Base-by-base conservation (phyloP, 352 stramenopile species). In the Pythium aristosporum region DNA sequence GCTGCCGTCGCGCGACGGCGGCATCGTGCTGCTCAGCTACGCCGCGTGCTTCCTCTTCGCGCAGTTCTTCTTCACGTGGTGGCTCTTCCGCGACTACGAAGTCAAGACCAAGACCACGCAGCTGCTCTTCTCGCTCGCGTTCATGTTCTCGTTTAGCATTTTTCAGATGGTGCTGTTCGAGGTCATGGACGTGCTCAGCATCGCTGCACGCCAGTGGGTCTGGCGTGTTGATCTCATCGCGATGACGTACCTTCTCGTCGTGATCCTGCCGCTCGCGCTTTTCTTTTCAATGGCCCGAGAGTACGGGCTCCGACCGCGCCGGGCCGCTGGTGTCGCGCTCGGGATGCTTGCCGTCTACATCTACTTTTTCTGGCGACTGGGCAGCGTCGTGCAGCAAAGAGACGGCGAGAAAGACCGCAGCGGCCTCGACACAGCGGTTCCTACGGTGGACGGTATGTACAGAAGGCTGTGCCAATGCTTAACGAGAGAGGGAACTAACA, bases 81-180 rank as follows among this genome's bases (percentile, higher is more conserved):
- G 85, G 83, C 76, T 94, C 48, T 92, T 94, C 68, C 82, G 80
- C 15, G 85, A 94, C 69, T 94, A 94, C 57, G 82, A 87, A 30
- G 79, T 94, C 57, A 86, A 84, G 52, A 76, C 69, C 34, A 58
- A 54, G 36, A 68, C 63, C 55, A 82, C 82, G 44, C 83, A 83
- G 50, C 58, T 86, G 52, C 77, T 94, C 46, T 94, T 94, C 72
- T 83, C 80, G 39, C 62, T 80, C 11, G 86, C 78, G 30, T 78
- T 94, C 58, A 87, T 76, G 57, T 91, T 91, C 60, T 91, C 81
- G 13, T 75, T 94, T 42, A 89, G 77, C 39, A 80, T 94, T 49
- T 91, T 92, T 57, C 63, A 94, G 63, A 78, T 92, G 69, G 80
- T 94, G 51, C 67, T 94, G 23, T 92, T 92, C 49, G 83, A 94